A percentile compares a stretch with the other conserved stretches of the same genome.
These are phyloP conservation scores for Globisporangium takayamanum DNA, from an alignment of 352 stramenopile genomes.

Conservation along the genomic window DNA sequence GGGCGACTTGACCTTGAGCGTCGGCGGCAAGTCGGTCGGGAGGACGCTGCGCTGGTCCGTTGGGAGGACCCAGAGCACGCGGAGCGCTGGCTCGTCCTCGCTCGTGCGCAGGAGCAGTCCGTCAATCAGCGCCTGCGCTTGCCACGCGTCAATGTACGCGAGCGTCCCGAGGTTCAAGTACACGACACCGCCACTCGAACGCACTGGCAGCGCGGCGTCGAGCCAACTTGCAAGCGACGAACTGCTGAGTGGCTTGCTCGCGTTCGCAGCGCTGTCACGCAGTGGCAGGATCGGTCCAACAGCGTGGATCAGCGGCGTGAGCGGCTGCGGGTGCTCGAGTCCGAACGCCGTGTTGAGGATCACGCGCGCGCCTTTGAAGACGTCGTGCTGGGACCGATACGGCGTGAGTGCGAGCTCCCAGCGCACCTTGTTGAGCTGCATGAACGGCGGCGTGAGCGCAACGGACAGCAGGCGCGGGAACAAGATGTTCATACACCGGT, in stretches of 20 bases:
- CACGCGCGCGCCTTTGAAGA: constrained; percentile 80
- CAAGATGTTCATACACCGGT: constrained; percentile 87
- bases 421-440: constrained; percentile 84
- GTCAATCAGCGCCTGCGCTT: constrained; percentile 66
- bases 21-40: constrained; percentile 39
- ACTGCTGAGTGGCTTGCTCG: constrained; percentile 6
- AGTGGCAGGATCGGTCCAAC: constrained; percentile 66
- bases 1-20: constrained; percentile 60
- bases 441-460: constrained; percentile 84
- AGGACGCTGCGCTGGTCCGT: constrained; percentile 66
- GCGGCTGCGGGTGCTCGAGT: constrained; percentile 69
- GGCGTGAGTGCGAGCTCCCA: constrained; percentile 67
- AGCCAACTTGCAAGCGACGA: constrained; percentile 37
- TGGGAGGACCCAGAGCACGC: constrained; percentile 74
- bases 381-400: constrained; percentile 81
- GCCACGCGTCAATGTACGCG: constrained; percentile 77
- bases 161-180: constrained; percentile 77
- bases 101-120: constrained; percentile 36
- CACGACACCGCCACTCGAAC: constrained; percentile 29
- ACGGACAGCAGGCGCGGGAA: constrained; percentile 81
- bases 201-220: constrained; percentile 6
- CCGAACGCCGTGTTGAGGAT: constrained; percentile 88
- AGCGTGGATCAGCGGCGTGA: constrained; percentile 72
- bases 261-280: no score
- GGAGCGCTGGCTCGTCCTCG: constrained; percentile 31